phyloP scores from a whole-genome alignment of 2,329 filamentous ascomycete genomes.

The Epichloe scottii region DNA sequence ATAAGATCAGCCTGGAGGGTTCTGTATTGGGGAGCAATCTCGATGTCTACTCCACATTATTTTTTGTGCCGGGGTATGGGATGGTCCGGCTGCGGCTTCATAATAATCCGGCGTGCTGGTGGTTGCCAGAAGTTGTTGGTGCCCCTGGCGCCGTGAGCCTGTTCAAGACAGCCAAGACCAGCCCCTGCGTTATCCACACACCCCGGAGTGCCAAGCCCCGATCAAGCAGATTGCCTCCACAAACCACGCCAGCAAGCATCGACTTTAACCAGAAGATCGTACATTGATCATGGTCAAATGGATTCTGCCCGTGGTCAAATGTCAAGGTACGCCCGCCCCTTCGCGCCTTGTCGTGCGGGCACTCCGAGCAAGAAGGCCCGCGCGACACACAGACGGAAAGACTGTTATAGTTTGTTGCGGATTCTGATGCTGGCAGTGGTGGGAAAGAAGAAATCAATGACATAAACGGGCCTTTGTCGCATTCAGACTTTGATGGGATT shows the following conservation, averaged over 20 bases:
- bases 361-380: not conserved
- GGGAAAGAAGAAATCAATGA: not conserved
- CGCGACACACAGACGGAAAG: not conserved
- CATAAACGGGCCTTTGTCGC: not conserved
- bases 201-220: not conserved
- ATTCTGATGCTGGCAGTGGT: not conserved
- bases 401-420: not conserved
- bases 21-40: not conserved
- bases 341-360: no score
- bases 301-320: conserved; percentile 2
- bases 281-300: conserved; percentile 3
- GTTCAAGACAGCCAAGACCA: not conserved
- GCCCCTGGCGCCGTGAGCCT: not conserved
- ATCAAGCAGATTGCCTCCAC: not conserved
- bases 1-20: no score
- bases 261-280: conserved; percentile 6
- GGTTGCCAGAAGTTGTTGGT: not conserved
- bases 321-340: not conserved
- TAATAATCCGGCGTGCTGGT: not conserved
- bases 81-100: conserved; percentile 5
- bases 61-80: not conserved
- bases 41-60: conserved; percentile 4
- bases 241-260: conserved; percentile 3
- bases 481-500: not conserved
- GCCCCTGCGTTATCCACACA: not conserved